Conservation (phyloP, 73 alveolate species). For the Blepharisma japonicum region DNA sequence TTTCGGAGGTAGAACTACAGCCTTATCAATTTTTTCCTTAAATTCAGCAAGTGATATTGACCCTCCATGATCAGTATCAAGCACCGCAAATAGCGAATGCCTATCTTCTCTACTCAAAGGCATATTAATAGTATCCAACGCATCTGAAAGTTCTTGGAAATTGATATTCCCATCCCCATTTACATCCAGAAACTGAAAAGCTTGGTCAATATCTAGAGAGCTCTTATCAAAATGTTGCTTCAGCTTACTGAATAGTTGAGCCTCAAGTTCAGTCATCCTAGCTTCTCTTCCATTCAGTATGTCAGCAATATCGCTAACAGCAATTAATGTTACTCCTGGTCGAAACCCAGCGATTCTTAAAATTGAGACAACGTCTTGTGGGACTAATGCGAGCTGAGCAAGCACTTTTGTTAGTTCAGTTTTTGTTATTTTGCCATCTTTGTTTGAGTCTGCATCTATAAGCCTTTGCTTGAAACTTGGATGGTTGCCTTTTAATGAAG, state of each 20-base stretch:
- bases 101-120: slow-evolving; percentile 8
- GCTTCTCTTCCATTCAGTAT: not conserved
- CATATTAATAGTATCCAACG: not conserved
- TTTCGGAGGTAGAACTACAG: not conserved
- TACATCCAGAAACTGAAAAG: slow-evolving; percentile 24
- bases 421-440: slow-evolving; percentile 34
- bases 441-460: slow-evolving; percentile 12
- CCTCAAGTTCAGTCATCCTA: not conserved
- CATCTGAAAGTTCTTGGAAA: slow-evolving; percentile 26
- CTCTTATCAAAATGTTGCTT: not conserved
- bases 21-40: slow-evolving; percentile 12
- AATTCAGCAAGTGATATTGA: not conserved
- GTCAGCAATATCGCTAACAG: not conserved
- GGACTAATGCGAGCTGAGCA: not conserved
- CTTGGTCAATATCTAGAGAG: slow-evolving; percentile 5
- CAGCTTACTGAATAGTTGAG: not conserved
- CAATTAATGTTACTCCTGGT: not conserved
- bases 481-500: not conserved
- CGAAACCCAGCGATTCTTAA: slow-evolving; percentile 29
- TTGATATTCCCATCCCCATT: slow-evolving; percentile 20
- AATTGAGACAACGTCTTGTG: slow-evolving; percentile 16
- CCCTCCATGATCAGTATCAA: slow-evolving; percentile 22
- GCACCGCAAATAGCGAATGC: slow-evolving; percentile 28
- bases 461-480: slow-evolving; percentile 22
- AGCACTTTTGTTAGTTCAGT: slow-evolving; percentile 16